Evolutionary conservation across 2,329 filamentous ascomycete genomes (phyloP).

Genomic region (Pseudocercospora ulei): DNA sequence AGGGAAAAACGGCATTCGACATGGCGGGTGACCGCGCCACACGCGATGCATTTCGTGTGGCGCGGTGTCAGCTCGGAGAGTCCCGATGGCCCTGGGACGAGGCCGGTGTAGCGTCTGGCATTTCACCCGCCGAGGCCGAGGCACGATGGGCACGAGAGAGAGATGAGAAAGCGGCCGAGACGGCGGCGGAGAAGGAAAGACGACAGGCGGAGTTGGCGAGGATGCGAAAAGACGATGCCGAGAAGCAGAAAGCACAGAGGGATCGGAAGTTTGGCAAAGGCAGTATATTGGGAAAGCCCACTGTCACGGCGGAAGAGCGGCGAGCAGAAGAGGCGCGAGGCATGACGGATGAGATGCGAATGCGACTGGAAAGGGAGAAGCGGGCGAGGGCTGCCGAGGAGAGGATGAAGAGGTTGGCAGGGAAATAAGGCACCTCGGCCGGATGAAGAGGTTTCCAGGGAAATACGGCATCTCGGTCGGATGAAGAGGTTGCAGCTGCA

Average conservation of each 20-base stretch:
- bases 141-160: conserved; percentile 60
- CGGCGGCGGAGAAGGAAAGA: conserved; percentile 51
- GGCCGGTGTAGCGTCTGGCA: conserved; percentile 59
- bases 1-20: conserved; percentile 80
- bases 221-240: conserved; percentile 56
- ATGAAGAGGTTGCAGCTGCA: too few species aligned
- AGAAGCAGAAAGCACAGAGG: conserved; percentile 43
- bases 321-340: conserved; percentile 76
- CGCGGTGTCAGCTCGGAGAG: conserved; percentile 72
- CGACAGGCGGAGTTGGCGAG: conserved; percentile 65
- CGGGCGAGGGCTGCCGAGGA: conserved; percentile 87
- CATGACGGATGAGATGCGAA: conserved; percentile 76
- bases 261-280: conserved; percentile 46
- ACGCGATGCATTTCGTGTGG: conserved; percentile 82
- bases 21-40: conserved; percentile 76
- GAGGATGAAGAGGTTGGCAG: conserved; percentile 59
- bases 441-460: too few species aligned
- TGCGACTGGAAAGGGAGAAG: conserved; percentile 74
- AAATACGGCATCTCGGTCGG: too few species aligned
- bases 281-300: conserved; percentile 44
- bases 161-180: conserved; percentile 56
- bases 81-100: conserved; percentile 65
- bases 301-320: conserved; percentile 68
- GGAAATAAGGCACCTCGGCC: conserved; percentile 13
- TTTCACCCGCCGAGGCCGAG: conserved; percentile 64